Evolutionary conservation across 2,329 filamentous ascomycete genomes (phyloP), one percentile per base, ranked within the genome.

Genomic region (Aspergillus sp.): DNA sequence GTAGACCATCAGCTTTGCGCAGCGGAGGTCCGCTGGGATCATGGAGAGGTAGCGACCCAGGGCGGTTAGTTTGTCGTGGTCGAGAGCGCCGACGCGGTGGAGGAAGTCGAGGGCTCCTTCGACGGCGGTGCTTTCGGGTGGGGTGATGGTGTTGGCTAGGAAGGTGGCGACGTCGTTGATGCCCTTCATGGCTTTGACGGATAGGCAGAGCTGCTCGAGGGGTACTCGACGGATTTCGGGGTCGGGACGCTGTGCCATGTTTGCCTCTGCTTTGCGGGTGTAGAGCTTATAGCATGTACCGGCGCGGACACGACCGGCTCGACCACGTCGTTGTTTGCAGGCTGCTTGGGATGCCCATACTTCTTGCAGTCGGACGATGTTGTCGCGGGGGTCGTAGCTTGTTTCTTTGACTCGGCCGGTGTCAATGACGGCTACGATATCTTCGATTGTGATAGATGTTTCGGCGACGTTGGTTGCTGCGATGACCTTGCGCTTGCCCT

Each of bases 361-460:
- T 79, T 99, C 95, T 67, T 94, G 90, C 1, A 99, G 86, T 70
- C 91, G 92, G 47, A 96, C 90, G 88, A 98, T 97, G 72, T 97
- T 97, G 73, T 90, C 96, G 64, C 89, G 85, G 0, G 92, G 87
- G 73, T 98, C 95, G 69, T 93, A 98, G 72, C 91, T 94, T 0
- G 93, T 99, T 76, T 99, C 94, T 73, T 99, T 99, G 61, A 99
- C 95, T 56, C 92, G 89, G 28, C 95, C 95, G 10, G 90, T 95
- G 74, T 99, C 95, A 64, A 99, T 94, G 49, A 99, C 95, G 2
- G 91, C 94, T 2, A 98, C 91, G 56, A 99, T 91, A 72, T 99
- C 95, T 72, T 97, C 93, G 62, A 99, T 99, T 0, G 95, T 99
- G 74, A 99, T 98, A 2, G 95, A 98, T 0, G 95, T 99, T 75